Evolutionary conservation across 768 basidiomycete genomes (phyloP).

Genomic region (Imleria badia): DNA sequence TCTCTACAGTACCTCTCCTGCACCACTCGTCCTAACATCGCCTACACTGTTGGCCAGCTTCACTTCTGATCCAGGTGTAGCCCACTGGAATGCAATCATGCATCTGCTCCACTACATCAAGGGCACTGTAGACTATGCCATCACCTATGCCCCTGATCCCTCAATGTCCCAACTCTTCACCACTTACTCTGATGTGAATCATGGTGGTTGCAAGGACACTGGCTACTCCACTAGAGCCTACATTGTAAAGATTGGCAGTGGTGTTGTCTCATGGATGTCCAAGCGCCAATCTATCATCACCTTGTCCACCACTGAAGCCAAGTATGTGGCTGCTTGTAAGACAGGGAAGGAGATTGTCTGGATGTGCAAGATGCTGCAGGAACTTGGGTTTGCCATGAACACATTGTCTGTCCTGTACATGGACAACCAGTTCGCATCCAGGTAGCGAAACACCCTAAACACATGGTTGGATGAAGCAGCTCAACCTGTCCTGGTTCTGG

Average conservation of each 20-base stretch:
- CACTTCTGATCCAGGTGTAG: not conserved
- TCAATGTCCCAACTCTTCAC: not conserved
- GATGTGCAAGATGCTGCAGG: conserved; percentile 26
- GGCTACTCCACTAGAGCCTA: not conserved
- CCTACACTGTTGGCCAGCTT: not conserved
- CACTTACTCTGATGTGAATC: not conserved
- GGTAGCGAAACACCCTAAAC: no score
- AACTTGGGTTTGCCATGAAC: no score
- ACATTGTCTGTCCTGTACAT: no score
- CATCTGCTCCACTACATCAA: not conserved
- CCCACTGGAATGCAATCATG: not conserved
- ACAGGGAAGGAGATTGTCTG: conserved; percentile 28
- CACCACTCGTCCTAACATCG: not conserved
- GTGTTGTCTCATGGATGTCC: conserved; percentile 35
- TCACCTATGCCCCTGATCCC: not conserved
- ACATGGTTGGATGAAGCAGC: no score
- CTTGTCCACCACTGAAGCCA: no score
- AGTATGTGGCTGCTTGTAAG: conserved; percentile 32
- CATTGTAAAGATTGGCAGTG: conserved; percentile 5
- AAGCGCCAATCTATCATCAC: conserved; percentile 35
- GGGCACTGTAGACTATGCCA: not conserved
- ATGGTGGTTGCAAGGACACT: not conserved
- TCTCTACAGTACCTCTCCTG: not conserved
- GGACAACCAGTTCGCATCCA: no score
- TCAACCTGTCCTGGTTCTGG: no score